phyloP scores from a whole-genome alignment of 1,284 basidiomycete species.

The Stereum hirsutum region DNA sequence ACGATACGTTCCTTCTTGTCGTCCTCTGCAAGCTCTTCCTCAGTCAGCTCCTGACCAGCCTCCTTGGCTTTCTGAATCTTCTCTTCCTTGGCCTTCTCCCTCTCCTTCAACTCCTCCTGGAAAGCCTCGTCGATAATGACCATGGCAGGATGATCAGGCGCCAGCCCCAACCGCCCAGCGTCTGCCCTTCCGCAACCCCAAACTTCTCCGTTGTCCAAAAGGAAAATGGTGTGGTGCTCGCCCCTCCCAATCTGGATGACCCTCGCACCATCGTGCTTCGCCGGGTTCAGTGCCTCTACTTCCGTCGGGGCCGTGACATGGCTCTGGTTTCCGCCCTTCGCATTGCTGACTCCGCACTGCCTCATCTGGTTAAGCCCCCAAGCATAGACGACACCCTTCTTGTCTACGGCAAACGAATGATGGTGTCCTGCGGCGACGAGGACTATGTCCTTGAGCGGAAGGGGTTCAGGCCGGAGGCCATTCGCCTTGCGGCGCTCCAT shows the following conservation, averaged over 20 bases:
- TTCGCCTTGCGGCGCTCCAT: background rate
- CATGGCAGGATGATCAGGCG: background rate
- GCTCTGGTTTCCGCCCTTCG: background rate
- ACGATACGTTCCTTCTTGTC: background rate
- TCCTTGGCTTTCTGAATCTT: background rate
- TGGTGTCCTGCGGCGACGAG: background rate
- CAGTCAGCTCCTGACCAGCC: background rate
- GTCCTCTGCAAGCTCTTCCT: no score
- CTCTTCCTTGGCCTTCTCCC: background rate
- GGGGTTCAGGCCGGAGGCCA: background rate
- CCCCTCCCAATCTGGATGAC: background rate
- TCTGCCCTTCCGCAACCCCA: background rate
- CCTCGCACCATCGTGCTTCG: background rate
- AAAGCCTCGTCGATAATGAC: background rate
- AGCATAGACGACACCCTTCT: background rate
- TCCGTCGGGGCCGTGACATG: background rate
- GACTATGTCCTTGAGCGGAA: background rate
- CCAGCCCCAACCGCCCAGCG: background rate
- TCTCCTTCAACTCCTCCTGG: background rate
- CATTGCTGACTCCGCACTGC: background rate
- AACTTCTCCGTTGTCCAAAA: background rate
- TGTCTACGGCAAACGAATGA: background rate
- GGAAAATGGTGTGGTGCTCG: background rate
- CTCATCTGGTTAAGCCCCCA: conserved; percentile 1
- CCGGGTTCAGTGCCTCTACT: background rate